Conservation (phyloP, 176 grass and related monocot species). For the Alloteropsis semialata region DNA sequence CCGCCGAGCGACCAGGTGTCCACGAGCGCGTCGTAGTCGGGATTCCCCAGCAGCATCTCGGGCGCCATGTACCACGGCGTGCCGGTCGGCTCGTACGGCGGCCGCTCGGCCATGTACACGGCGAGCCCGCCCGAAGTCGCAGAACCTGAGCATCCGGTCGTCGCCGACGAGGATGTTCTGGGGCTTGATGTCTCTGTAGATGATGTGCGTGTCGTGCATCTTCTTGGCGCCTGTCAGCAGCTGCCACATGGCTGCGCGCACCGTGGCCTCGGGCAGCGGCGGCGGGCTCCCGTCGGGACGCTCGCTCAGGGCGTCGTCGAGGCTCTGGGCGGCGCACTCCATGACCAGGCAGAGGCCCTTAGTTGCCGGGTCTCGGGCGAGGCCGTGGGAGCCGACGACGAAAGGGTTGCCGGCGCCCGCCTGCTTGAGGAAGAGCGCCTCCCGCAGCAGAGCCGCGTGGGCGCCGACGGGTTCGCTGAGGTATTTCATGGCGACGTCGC, state of each 20-base stretch:
- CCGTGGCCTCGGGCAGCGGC: background rate
- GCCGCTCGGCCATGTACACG: background rate
- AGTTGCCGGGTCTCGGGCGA: background rate
- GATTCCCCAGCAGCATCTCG: background rate
- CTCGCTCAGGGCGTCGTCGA: background rate
- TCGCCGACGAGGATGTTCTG: conserved; percentile 20
- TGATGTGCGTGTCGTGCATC: background rate
- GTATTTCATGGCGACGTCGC: background rate
- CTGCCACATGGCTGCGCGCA: background rate
- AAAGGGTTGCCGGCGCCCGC: background rate
- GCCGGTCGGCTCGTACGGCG: background rate
- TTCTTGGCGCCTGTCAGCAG: background rate
- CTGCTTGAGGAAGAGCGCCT: background rate
- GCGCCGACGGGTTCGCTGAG: too few relatives aligned
- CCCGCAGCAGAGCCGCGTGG: background rate
- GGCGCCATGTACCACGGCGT: background rate
- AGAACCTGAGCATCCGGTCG: background rate
- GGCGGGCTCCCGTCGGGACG: background rate
- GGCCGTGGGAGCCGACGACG: background rate
- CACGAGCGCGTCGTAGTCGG: background rate
- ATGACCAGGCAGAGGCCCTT: background rate
- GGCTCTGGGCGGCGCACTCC: background rate
- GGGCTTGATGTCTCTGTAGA: conserved; percentile 42
- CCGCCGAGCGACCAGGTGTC: background rate
- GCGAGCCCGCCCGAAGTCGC: conserved; percentile 33